A percentile compares a stretch with the other conserved stretches of the same genome.
phyloP scores from a whole-genome alignment of 805 yeast species.

The Wickerhamiella azyma region DNA sequence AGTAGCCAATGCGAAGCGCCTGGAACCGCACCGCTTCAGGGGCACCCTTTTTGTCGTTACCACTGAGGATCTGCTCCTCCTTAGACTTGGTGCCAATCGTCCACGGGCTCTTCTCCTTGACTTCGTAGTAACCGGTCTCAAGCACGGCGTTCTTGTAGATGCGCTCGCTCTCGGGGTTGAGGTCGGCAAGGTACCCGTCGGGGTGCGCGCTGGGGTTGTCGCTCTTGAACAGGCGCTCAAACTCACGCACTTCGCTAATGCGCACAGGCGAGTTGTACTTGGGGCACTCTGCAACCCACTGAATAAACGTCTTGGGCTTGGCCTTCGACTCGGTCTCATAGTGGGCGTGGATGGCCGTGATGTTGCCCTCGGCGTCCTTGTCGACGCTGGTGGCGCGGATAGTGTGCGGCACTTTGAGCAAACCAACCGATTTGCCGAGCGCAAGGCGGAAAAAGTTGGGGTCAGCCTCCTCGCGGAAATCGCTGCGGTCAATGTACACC shows the following conservation, averaged over 20 bases:
- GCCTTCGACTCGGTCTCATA: conserved; percentile 52
- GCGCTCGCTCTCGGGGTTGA: conserved; percentile 67
- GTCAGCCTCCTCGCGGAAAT: conserved; percentile 52
- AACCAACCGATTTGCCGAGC: conserved; percentile 88
- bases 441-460: conserved; percentile 83
- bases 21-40: conserved; percentile 91
- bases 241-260: conserved; percentile 67
- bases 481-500: conserved; percentile 77
- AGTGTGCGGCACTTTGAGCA: conserved; percentile 79
- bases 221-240: conserved; percentile 74
- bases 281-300: conserved; percentile 77
- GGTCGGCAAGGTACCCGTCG: conserved; percentile 74
- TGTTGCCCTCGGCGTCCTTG: conserved; percentile 47
- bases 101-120: conserved; percentile 63
- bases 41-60: conserved; percentile 40
- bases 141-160: conserved; percentile 51
- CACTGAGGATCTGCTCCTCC: conserved; percentile 42
- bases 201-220: conserved; percentile 87
- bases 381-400: conserved; percentile 58
- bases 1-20: conserved; percentile 92
- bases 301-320: conserved; percentile 92
- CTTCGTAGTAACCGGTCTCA: conserved; percentile 63
- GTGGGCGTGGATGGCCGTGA: conserved; percentile 59
- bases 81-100: conserved; percentile 38
- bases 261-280: conserved; percentile 49